Evolutionary conservation across 495 filamentous ascomycete species (phyloP).

Genomic region (Parathielavia appendiculata): DNA sequence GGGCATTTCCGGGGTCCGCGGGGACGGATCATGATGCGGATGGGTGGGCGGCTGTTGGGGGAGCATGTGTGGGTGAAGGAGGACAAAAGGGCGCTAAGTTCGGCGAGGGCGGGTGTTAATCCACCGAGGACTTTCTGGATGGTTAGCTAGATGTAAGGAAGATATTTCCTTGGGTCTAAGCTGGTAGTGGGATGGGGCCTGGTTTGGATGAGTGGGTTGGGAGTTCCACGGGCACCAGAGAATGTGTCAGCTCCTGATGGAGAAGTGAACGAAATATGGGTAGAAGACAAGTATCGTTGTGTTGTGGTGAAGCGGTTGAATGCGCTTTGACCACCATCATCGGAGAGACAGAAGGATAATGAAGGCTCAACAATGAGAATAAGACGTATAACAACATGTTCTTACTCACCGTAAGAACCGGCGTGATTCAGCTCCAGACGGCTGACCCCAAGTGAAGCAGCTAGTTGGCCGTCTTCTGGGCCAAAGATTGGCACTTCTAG

Average conservation of each 20-base stretch:
- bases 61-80: constrained; percentile 9
- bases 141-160: not conserved
- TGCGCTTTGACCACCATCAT: no score
- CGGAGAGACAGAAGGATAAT: not conserved
- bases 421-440: constrained; percentile 40
- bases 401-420: constrained; percentile 35
- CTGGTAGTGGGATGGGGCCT: no score
- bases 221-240: no score
- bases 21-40: constrained; percentile 46
- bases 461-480: constrained; percentile 19
- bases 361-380: no score
- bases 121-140: constrained; percentile 29
- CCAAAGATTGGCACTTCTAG: constrained; percentile 45
- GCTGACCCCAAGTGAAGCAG: constrained; percentile 28
- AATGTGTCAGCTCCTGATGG: no score
- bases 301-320: no score
- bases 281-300: no score
- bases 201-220: no score
- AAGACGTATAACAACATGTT: not conserved
- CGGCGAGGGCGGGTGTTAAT: constrained; percentile 32
- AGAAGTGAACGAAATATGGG: no score
- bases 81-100: constrained; percentile 18
- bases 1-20: constrained; percentile 32
- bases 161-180: no score
- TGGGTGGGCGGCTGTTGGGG: constrained; percentile 14